These are phyloP conservation scores for Trichoderma sp. DNA, from an alignment of 2,329 filamentous ascomycete species.

Conservation along the genomic window DNA sequence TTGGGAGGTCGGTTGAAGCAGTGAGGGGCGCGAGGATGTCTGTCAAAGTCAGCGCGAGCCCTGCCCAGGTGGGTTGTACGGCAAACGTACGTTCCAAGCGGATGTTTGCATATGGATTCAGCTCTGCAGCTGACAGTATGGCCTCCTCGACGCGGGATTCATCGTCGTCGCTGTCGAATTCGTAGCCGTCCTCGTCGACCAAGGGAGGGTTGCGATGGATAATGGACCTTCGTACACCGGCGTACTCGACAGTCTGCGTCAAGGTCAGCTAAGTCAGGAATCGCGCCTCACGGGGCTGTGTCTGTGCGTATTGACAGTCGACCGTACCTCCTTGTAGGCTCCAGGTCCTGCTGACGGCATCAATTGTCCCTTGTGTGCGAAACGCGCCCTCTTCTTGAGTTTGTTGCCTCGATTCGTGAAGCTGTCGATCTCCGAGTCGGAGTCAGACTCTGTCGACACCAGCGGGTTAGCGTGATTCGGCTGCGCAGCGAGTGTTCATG, in stretches of 20 bases:
- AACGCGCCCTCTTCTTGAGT: constrained; percentile 71
- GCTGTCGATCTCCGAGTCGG: constrained; percentile 68
- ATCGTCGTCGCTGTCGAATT: constrained; percentile 70
- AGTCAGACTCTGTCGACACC: constrained; percentile 64
- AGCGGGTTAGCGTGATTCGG: constrained; percentile 6
- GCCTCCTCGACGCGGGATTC: constrained; percentile 62
- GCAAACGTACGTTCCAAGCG: constrained; percentile 63
- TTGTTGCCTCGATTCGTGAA: constrained; percentile 76
- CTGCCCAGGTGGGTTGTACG: not conserved
- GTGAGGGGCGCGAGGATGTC: constrained; percentile 74
- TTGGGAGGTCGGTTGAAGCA: constrained; percentile 69
- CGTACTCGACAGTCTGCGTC: constrained; percentile 66
- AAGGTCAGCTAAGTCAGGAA: constrained; percentile 26
- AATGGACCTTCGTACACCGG: constrained; percentile 69
- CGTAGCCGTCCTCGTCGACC: constrained; percentile 75
- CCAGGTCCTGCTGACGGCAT: constrained; percentile 64
- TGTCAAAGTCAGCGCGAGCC: constrained; percentile 39
- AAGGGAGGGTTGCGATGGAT: constrained; percentile 71
- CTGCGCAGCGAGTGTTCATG: not conserved
- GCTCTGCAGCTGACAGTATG: constrained; percentile 60
- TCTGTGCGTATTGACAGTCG: not conserved
- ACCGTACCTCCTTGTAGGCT: constrained; percentile 67
- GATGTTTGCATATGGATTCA: constrained; percentile 72
- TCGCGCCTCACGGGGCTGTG: constrained; percentile 15
- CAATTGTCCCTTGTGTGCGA: constrained; percentile 68